phyloP scores from a whole-genome alignment of 495 filamentous ascomycete genomes.

The Neurospora sp. region DNA sequence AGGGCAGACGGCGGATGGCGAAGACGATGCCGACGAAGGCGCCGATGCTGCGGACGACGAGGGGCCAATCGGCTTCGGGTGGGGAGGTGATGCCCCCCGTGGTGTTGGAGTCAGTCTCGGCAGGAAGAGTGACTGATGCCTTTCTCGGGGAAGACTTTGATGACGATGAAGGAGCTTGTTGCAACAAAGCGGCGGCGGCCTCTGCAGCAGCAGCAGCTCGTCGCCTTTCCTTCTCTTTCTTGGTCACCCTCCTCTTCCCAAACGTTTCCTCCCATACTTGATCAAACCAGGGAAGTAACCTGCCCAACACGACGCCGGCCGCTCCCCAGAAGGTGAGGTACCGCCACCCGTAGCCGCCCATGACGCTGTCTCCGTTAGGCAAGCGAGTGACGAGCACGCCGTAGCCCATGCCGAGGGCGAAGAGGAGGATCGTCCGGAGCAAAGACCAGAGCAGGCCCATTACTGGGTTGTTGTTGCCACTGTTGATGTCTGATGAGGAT shows the following conservation, averaged over 20 bases:
- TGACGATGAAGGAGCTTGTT: background rate
- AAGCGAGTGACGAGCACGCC: conserved; percentile 79
- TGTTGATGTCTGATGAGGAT: conserved; percentile 17
- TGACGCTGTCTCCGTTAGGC: conserved; percentile 11
- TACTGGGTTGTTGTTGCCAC: background rate
- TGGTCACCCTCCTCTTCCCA: conserved; percentile 1
- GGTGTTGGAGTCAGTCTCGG: background rate
- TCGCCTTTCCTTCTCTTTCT: conserved; percentile 8
- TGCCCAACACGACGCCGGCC: conserved; percentile 66
- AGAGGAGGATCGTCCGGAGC: conserved; percentile 56
- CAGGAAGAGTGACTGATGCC: background rate
- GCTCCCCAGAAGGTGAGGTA: conserved; percentile 76
- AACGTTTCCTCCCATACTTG: conserved; percentile 40
- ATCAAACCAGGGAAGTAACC: conserved; percentile 79
- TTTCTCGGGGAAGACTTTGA: background rate
- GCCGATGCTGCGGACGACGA: conserved; percentile 76
- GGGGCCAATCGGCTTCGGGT: conserved; percentile 57
- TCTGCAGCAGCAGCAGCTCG: background rate
- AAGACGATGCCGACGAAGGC: conserved; percentile 95
- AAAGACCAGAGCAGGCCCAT: conserved; percentile 23
- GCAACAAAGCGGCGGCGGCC: background rate
- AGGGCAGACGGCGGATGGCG: conserved; percentile 86
- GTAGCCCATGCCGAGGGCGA: conserved; percentile 72
- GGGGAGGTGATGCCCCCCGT: conserved; percentile 4
- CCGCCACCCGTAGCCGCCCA: conserved; percentile 44